phyloP scores from a whole-genome alignment of 2,329 filamentous ascomycete genomes.

The Magnaporthiopsis rhizophila region DNA sequence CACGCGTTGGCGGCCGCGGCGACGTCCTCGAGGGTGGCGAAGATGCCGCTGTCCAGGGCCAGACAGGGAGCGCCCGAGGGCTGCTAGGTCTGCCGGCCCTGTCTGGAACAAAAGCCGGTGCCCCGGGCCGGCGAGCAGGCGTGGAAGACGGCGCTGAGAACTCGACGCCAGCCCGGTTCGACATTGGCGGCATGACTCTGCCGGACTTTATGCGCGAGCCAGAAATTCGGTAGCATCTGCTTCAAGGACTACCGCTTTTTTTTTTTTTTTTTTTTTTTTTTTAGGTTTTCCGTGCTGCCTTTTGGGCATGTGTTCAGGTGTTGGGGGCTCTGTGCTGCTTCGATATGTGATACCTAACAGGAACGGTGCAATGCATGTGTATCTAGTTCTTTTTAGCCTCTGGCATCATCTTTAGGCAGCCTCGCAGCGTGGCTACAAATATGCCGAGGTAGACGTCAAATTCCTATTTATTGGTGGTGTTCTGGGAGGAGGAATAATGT shows the following conservation, averaged over 20 bases:
- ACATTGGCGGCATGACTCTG: constrained; percentile 24
- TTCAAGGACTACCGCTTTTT: background rate
- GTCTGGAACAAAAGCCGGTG: background rate
- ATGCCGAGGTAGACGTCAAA: no score
- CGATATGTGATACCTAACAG: background rate
- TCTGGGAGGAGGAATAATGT: no score
- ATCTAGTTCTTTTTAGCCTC: no score
- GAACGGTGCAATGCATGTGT: background rate
- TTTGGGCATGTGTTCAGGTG: background rate
- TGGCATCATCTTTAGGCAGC: no score
- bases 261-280: no score
- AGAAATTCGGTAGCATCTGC: constrained; percentile 27
- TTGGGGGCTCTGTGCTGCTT: background rate
- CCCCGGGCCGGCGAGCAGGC: no score
- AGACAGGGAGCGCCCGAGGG: background rate
- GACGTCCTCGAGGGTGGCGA: background rate
- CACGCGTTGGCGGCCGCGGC: constrained; percentile 23
- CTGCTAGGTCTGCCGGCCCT: background rate
- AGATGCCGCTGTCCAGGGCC: background rate
- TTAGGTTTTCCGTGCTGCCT: no score
- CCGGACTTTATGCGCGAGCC: constrained; percentile 33
- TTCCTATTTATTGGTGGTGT: no score
- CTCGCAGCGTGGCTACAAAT: no score
- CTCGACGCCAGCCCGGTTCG: background rate
- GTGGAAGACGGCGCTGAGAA: background rate